These are phyloP conservation scores for Scleroderma bovista DNA, from an alignment of 768 basidiomycete species.

Conservation along the genomic window DNA sequence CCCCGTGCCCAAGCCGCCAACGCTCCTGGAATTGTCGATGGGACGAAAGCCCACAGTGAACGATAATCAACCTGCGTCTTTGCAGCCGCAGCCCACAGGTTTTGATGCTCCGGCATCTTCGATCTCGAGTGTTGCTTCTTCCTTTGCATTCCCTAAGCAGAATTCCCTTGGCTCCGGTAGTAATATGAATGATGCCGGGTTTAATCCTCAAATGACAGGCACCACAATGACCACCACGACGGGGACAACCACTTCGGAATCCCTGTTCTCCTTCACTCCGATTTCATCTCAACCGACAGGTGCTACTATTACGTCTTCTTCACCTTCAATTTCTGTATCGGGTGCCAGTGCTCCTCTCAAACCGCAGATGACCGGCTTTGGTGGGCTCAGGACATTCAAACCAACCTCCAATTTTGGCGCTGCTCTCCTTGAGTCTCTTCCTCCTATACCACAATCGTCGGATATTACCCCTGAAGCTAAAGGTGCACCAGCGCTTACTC, in stretches of 20 bases:
- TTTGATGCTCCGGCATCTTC: constrained; percentile 34
- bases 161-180: constrained; percentile 2
- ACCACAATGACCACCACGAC: constrained; percentile 31
- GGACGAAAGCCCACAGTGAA: constrained; percentile 29
- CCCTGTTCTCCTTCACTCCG: constrained; percentile 36
- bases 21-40: constrained; percentile 73
- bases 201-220: constrained; percentile 27
- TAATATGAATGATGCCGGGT: constrained; percentile 12
- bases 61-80: constrained; percentile 25
- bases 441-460: constrained; percentile 61
- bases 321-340: constrained; percentile 31
- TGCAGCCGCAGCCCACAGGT: constrained; percentile 27
- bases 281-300: constrained; percentile 51
- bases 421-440: constrained; percentile 65
- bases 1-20: constrained; percentile 72
- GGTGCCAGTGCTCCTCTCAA: constrained; percentile 24
- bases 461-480: constrained; percentile 40
- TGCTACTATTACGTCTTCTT: constrained; percentile 27
- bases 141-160: constrained; percentile 47
- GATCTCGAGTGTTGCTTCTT: constrained; percentile 68
- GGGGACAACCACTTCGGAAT: constrained; percentile 42
- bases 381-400: constrained; percentile 75
- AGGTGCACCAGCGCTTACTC: constrained; percentile 6
- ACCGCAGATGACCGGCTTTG: constrained; percentile 45
- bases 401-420: constrained; percentile 79